These are phyloP conservation scores for Boletales sp. DNA, from an alignment of 768 basidiomycete species.

Conservation along the genomic window DNA sequence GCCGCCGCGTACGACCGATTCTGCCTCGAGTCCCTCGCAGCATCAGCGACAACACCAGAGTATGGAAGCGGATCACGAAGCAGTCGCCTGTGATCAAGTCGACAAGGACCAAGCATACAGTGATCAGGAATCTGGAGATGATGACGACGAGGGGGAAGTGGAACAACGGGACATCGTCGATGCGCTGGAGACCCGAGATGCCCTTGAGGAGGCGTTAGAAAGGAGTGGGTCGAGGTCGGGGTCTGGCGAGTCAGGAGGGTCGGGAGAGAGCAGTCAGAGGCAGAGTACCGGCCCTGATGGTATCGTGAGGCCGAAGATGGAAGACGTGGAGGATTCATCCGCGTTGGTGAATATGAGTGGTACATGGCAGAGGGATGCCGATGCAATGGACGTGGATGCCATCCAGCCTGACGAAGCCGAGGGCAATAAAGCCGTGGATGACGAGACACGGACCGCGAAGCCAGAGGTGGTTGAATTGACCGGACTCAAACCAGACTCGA, in stretches of 20 bases:
- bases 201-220: slow-evolving; percentile 59
- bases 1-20: slow-evolving; percentile 36
- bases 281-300: slow-evolving; percentile 25
- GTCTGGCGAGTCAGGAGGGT: slow-evolving; percentile 27
- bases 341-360: slow-evolving; percentile 29
- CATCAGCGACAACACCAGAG: slow-evolving; percentile 33
- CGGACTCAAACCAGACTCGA: slow-evolving; percentile 55
- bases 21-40: slow-evolving; percentile 4
- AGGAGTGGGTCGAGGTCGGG: slow-evolving; percentile 25
- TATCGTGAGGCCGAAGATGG: slow-evolving; percentile 43
- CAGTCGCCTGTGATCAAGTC: slow-evolving; percentile 13
- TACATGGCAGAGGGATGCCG: slow-evolving; percentile 15
- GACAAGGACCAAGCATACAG: slow-evolving; percentile 24
- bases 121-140: slow-evolving; percentile 47
- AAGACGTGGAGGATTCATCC: slow-evolving; percentile 57
- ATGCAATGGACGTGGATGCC: slow-evolving; percentile 36
- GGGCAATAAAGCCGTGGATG: slow-evolving; percentile 12
- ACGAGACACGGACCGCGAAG: slow-evolving; percentile 22
- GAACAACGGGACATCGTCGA: slow-evolving; percentile 56
- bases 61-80: slow-evolving; percentile 30
- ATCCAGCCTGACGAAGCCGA: slow-evolving; percentile 23
- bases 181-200: slow-evolving; percentile 49
- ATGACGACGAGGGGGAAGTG: slow-evolving; percentile 57
- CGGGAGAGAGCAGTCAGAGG: slow-evolving; percentile 36
- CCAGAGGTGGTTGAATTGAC: slow-evolving; percentile 21